Evolutionary conservation across 2,329 filamentous ascomycete species (phyloP).

Genomic region (Diaporthe helianthi): DNA sequence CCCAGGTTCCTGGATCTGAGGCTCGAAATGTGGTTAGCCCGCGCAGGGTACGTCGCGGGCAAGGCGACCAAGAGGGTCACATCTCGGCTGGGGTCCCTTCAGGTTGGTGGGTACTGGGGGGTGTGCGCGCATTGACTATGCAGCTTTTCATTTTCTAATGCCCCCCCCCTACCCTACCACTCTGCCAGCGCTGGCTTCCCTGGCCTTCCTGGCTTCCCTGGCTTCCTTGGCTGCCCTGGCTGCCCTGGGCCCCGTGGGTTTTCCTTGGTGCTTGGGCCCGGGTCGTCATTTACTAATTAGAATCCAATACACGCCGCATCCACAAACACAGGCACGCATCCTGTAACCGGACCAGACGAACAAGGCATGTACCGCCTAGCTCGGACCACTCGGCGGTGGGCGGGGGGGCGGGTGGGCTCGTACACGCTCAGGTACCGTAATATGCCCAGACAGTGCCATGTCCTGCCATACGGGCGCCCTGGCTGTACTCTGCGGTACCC

Average conservation of each 20-base stretch:
- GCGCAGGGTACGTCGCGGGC: slow-evolving; percentile 32
- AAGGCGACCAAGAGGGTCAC: slow-evolving; percentile 33
- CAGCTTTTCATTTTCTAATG: slow-evolving; percentile 24
- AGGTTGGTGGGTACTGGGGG: slow-evolving; percentile 17
- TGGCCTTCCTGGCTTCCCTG: background rate
- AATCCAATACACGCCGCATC: slow-evolving; percentile 24
- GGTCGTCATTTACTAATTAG: slow-evolving; percentile 26
- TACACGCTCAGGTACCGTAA: slow-evolving; percentile 1
- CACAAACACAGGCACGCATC: slow-evolving; percentile 27
- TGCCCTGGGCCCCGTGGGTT: slow-evolving; percentile 7
- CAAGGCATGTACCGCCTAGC: slow-evolving; percentile 25
- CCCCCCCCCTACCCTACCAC: slow-evolving; percentile 20
- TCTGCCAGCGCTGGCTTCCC: slow-evolving; percentile 1
- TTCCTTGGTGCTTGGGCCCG: slow-evolving; percentile 21
- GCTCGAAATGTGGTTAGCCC: slow-evolving; percentile 30
- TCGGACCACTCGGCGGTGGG: slow-evolving; percentile 17
- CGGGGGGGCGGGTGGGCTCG: background rate
- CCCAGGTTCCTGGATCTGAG: slow-evolving; percentile 26
- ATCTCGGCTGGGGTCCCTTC: slow-evolving; percentile 27
- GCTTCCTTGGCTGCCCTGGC: slow-evolving; percentile 2
- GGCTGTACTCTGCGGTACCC: slow-evolving; percentile 7
- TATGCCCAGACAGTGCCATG: slow-evolving; percentile 10
- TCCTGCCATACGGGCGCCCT: background rate
- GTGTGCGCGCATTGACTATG: slow-evolving; percentile 27
- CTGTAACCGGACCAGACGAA: slow-evolving; percentile 28